Evolutionary conservation across 73 alveolate genomes (phyloP).

Genomic region (Tetrahymena elliotti): DNA sequence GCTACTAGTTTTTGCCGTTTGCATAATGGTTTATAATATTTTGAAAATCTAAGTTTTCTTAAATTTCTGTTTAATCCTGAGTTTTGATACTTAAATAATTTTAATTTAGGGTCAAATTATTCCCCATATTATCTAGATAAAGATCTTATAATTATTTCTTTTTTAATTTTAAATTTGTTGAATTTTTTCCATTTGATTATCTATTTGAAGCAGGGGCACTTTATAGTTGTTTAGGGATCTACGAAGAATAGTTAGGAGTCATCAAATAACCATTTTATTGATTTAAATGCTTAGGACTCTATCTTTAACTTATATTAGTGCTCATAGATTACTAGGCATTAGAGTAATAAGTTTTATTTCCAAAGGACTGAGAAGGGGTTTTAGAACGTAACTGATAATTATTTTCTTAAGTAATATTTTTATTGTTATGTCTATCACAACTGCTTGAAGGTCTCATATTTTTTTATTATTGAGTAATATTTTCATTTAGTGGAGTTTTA

Average conservation of each 20-base stretch:
- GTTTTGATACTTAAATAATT: neutral
- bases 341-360: neutral
- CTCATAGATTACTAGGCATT: neutral
- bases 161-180: neutral
- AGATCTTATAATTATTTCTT: neutral
- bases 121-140: neutral
- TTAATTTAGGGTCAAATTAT: neutral
- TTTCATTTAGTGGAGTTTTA: neutral
- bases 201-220: neutral
- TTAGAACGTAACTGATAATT: neutral
- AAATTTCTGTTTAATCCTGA: neutral
- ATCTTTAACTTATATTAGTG: neutral
- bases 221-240: neutral
- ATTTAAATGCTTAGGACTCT: neutral
- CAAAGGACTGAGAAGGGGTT: neutral
- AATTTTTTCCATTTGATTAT: neutral
- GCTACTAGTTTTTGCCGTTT: neutral
- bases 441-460: neutral
- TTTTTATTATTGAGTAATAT: neutral
- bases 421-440: neutral
- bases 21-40: neutral
- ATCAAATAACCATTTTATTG: neutral
- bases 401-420: neutral
- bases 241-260: neutral
- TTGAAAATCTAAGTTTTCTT: neutral